These are phyloP conservation scores for Panus rudis DNA, from an alignment of 768 basidiomycete species.

Conservation along the genomic window DNA sequence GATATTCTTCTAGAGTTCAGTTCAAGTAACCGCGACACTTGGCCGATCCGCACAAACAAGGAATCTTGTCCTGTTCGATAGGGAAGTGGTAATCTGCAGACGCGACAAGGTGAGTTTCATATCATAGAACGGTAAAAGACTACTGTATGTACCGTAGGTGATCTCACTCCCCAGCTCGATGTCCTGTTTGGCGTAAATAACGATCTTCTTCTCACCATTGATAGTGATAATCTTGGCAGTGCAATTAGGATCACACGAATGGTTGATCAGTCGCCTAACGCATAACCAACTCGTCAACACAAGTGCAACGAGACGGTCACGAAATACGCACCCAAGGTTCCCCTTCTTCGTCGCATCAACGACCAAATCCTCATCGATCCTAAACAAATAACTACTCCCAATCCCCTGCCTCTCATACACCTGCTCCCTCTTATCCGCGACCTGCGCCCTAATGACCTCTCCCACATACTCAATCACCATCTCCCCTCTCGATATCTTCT, in stretches of 20 bases:
- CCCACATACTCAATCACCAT: slow-evolving; percentile 99
- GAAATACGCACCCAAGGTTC: slow-evolving; percentile 84
- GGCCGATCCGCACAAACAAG: slow-evolving; percentile 82
- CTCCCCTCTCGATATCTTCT: slow-evolving; percentile 86
- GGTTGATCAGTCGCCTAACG: slow-evolving; percentile 89
- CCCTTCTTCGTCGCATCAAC: slow-evolving; percentile 99
- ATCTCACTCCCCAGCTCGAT: slow-evolving; percentile 98
- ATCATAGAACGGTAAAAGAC: slow-evolving; percentile 22
- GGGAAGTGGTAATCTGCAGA: slow-evolving; percentile 94
- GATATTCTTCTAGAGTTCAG: too few species aligned
- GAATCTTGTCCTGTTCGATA: slow-evolving; percentile 96
- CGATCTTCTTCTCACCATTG: slow-evolving; percentile 93
- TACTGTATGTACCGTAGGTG: slow-evolving; percentile 89
- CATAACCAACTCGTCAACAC: not conserved
- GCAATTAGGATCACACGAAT: slow-evolving; percentile 94
- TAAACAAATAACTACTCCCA: slow-evolving; percentile 94
- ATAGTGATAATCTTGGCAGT: slow-evolving; percentile 89
- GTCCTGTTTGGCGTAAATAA: slow-evolving; percentile 96
- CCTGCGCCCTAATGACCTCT: slow-evolving; percentile 90
- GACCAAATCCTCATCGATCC: slow-evolving; percentile 96
- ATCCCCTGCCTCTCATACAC: slow-evolving; percentile 96
- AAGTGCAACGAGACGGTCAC: not conserved
- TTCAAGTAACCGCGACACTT: slow-evolving; percentile 96
- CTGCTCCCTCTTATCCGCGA: slow-evolving; percentile 96
- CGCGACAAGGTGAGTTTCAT: not conserved